These are phyloP conservation scores for Colletotrichum cereale DNA, from an alignment of 2,329 filamentous ascomycete genomes.

Conservation along the genomic window DNA sequence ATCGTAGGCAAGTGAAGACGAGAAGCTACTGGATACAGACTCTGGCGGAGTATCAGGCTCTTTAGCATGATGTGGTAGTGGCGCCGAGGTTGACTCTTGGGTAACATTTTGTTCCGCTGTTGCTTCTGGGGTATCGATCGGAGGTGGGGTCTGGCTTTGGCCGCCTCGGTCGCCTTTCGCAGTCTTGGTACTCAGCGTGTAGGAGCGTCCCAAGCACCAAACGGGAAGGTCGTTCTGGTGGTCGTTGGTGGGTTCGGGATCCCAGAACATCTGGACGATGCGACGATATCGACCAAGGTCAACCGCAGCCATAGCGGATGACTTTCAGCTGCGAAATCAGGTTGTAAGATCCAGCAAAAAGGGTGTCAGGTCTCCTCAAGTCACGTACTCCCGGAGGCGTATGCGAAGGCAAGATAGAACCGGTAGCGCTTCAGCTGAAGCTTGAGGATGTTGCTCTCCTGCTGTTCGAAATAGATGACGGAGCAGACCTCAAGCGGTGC, in stretches of 20 bases:
- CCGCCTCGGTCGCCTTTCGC: slow-evolving; percentile 35
- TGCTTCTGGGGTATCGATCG: slow-evolving; percentile 8
- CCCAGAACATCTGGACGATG: slow-evolving; percentile 92
- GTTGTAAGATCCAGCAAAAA: background rate
- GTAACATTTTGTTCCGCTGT: slow-evolving; percentile 33
- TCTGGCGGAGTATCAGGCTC: slow-evolving; percentile 61
- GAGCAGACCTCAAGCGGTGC: too few species aligned
- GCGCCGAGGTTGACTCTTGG: slow-evolving; percentile 35
- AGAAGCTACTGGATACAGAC: slow-evolving; percentile 64
- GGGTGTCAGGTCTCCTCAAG: background rate
- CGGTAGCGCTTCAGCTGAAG: background rate
- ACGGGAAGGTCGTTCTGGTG: slow-evolving; percentile 75
- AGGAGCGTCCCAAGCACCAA: slow-evolving; percentile 80
- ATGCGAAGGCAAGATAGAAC: background rate
- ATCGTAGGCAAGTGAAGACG: slow-evolving; percentile 64
- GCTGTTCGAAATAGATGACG: background rate
- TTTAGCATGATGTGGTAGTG: slow-evolving; percentile 39
- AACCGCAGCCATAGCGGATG: slow-evolving; percentile 64
- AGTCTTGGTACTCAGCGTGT: slow-evolving; percentile 56
- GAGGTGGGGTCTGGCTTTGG: slow-evolving; percentile 38
- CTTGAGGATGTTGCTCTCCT: background rate
- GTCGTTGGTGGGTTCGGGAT: slow-evolving; percentile 88
- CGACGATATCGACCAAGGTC: slow-evolving; percentile 83
- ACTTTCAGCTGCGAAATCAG: slow-evolving; percentile 42
- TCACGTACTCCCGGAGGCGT: background rate